A percentile compares a stretch with the other conserved stretches of the same genome.
Conservation (phyloP, 176 grass and related monocot genomes). For the Juncus inflexus region DNA sequence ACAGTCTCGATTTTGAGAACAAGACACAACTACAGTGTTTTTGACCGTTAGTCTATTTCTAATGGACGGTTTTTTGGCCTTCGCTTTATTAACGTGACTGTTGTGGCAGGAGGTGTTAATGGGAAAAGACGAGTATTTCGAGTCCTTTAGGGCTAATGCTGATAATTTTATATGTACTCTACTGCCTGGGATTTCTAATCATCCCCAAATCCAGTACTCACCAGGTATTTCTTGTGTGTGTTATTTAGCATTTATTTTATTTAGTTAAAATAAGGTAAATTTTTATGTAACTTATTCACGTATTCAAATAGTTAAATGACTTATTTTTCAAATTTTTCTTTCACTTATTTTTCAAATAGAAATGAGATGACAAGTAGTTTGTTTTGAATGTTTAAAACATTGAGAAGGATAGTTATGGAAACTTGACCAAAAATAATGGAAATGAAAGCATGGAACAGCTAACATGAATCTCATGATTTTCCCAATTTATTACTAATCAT, state of each 20-base stretch:
- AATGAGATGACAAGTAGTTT: too few relatives aligned
- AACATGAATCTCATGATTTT: too few relatives aligned
- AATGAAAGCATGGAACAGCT: too few relatives aligned
- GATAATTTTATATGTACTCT: slow-evolving; percentile 95
- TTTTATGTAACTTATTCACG: neutral
- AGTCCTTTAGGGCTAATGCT: slow-evolving; percentile 66
- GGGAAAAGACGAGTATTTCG: slow-evolving; percentile 86
- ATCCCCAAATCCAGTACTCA: slow-evolving; percentile 74
- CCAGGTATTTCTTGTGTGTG: too few relatives aligned
- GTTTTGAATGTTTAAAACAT: too few relatives aligned
- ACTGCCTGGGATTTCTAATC: slow-evolving; percentile 70
- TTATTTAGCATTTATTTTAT: too few relatives aligned
- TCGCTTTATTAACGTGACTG: neutral
- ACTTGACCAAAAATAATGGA: too few relatives aligned
- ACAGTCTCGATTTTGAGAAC: slow-evolving; percentile 9
- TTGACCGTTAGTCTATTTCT: slow-evolving; percentile 29
- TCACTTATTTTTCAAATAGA: too few relatives aligned
- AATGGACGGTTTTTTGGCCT: neutral
- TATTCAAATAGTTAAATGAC: neutral
- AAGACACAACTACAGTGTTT: slow-evolving; percentile 17
- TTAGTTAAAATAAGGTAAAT: neutral
- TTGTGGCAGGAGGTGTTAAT: slow-evolving; percentile 71
- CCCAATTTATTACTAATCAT: too few relatives aligned
- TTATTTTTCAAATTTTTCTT: too few relatives aligned
- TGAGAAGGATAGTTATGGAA: too few relatives aligned